These are phyloP conservation scores for Oemleria cerasiformis DNA, from an alignment of 306 rosid species.

Conservation along the genomic window DNA sequence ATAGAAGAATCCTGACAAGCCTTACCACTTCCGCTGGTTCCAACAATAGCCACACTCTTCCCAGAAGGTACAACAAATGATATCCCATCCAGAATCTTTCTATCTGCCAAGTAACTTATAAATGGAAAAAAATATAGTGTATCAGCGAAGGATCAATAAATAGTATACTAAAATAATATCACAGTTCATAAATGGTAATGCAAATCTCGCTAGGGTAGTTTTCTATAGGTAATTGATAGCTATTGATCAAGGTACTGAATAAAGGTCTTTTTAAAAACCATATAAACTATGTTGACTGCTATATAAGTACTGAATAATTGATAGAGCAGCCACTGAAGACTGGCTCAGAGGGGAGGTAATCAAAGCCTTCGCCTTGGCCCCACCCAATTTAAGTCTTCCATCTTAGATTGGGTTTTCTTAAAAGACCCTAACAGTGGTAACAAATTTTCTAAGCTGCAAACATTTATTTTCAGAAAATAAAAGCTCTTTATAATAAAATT, in stretches of 20 bases:
- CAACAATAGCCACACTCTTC: constrained; percentile 98
- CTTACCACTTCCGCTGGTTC: constrained; percentile 99
- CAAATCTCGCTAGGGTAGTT: background rate
- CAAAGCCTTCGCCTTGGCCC: background rate
- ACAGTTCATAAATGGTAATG: background rate
- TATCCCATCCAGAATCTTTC: constrained; percentile 93
- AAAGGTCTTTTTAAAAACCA: background rate
- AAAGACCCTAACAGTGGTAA: background rate
- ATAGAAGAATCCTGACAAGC: too few relatives aligned
- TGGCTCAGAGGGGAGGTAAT: background rate
- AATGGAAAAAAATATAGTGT: constrained; percentile 9
- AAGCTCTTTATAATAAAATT: background rate
- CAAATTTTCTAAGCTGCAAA: background rate
- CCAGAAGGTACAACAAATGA: constrained; percentile 88
- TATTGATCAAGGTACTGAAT: too few relatives aligned
- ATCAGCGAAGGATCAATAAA: constrained; percentile 15
- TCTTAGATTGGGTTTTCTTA: background rate
- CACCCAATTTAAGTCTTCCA: background rate
- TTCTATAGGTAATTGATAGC: too few relatives aligned
- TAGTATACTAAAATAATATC: background rate
- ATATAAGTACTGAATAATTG: background rate
- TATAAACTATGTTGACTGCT: background rate
- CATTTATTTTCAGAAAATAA: background rate
- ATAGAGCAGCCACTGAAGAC: background rate
- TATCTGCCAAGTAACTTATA: constrained; percentile 68